phyloP scores from a whole-genome alignment of 305 asterid species.

The Ruellia speciosa region DNA sequence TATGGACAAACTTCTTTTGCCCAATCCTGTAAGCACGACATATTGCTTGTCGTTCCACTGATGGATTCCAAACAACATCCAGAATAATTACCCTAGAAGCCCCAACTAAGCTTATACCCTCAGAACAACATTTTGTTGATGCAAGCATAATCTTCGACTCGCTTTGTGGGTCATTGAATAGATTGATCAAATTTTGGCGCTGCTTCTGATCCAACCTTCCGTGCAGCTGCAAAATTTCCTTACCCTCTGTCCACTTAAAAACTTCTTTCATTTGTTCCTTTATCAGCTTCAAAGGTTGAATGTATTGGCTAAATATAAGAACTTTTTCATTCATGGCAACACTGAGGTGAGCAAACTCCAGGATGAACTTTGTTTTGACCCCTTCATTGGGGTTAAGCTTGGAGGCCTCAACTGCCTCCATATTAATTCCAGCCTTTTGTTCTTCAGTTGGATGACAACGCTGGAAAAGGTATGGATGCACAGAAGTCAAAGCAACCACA shows the following conservation, averaged over 20 bases:
- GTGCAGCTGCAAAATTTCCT: conserved; percentile 37
- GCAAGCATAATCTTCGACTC: conserved; percentile 51
- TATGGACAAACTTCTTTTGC: conserved; percentile 48
- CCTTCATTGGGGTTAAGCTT: conserved; percentile 40
- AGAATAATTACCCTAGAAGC: conserved; percentile 53
- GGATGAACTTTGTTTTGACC: conserved; percentile 43
- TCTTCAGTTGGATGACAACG: conserved; percentile 16
- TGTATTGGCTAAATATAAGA: conserved; percentile 54
- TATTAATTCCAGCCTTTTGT: conserved; percentile 20
- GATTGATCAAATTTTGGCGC: conserved; percentile 38
- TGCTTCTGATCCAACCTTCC: conserved; percentile 40
- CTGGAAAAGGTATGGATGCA: conserved; percentile 46
- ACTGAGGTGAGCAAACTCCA: conserved; percentile 48
- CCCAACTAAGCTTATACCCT: conserved; percentile 67
- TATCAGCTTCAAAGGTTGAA: conserved; percentile 43
- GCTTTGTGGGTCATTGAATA: conserved; percentile 40
- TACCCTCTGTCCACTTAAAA: conserved; percentile 41
- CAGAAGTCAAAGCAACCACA: conserved; percentile 42
- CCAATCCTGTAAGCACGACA: conserved; percentile 60
- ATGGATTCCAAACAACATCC: conserved; percentile 78
- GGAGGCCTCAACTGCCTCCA: conserved; percentile 25
- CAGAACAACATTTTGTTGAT: conserved; percentile 59
- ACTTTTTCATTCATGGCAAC: conserved; percentile 38
- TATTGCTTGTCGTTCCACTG: conserved; percentile 55
- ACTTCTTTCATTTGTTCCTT: conserved; percentile 30